Base-by-base conservation (phyloP, 2,329 filamentous ascomycete genomes). In the Talaromyces sp. region DNA sequence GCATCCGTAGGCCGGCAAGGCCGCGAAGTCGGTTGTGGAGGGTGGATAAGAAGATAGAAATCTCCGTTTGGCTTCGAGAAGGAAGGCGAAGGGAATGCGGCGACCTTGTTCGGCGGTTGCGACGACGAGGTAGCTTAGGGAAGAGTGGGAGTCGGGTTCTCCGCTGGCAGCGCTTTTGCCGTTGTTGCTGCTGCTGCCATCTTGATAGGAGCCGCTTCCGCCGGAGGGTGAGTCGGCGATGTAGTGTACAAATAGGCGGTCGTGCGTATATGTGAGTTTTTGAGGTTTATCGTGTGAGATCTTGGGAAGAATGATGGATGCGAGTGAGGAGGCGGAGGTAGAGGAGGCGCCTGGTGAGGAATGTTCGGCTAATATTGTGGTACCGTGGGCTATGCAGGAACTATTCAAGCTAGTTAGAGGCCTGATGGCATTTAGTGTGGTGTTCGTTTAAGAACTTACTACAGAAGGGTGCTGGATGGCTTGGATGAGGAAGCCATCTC, bases 221-320 rank as follows among this genome's bases (percentile, higher is more conserved):
- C 69, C 85, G 11, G 87, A 88, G 9, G 92, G 88, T 0, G 92
- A 87, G 73, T 95, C 90, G 71, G 93, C 86, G 73, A 98, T 90
- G 82, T 96, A 97, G 83, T 99, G 93, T 77, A 98, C 95, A 82
- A 95, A 92, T 76, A 96, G 88, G 64, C 88, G 83, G 79, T 92
- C 90, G 77, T 97, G 92, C 44, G 92, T 96, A 81, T 96, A 97
- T 61, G 93, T 98, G 68, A 96, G 86, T 79, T 97, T 97, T 73
- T 96, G 88, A 0, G 92, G 83, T 33, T 84, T 81, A 67, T 82
- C 79, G 80, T 99, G 95, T 62, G 84, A 83, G 82, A 99, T 96
- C 77, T 96, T 96, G 63, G 96, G 95, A 50, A 99, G 91, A 80
- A 99, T 92, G 70, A 97, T 83, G 50, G 92, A 95, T 68, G 93